Evolutionary conservation across 306 rosid species (phyloP).

Genomic region (Quercus alba): DNA sequence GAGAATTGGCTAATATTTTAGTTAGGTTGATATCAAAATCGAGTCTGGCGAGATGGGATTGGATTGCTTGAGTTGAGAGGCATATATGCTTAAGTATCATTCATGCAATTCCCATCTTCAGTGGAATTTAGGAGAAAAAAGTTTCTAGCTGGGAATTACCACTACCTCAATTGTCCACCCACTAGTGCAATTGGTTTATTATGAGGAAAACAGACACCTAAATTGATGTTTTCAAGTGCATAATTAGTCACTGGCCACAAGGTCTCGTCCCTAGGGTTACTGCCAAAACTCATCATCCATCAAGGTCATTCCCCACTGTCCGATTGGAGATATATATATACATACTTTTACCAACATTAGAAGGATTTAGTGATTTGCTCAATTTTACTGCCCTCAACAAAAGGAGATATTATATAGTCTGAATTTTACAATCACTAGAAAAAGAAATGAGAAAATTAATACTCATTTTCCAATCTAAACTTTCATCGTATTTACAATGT

Average conservation of each 20-base stretch:
- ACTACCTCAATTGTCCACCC: background rate
- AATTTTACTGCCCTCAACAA: too few species aligned
- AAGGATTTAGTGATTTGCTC: too few species aligned
- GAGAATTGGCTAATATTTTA: background rate
- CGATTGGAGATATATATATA: background rate
- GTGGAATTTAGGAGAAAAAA: background rate
- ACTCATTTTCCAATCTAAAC: too few species aligned
- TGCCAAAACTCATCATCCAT: background rate
- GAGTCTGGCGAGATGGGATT: background rate
- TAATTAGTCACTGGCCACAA: background rate
- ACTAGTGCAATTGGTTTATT: background rate
- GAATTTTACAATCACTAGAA: too few species aligned
- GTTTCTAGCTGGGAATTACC: background rate
- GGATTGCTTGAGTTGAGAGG: background rate
- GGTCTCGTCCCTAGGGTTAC: background rate
- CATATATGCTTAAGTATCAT: slow-evolving; percentile 1
- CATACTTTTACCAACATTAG: too few species aligned
- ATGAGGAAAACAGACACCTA: background rate
- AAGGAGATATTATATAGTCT: too few species aligned
- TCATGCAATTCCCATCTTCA: background rate
- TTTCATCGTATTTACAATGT: too few species aligned
- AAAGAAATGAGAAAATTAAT: too few species aligned
- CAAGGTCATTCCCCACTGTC: too few species aligned
- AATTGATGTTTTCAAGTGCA: background rate
- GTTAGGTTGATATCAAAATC: background rate